Conservation (phyloP, 2,329 filamentous ascomycete genomes). For the Fusarium foetens region DNA sequence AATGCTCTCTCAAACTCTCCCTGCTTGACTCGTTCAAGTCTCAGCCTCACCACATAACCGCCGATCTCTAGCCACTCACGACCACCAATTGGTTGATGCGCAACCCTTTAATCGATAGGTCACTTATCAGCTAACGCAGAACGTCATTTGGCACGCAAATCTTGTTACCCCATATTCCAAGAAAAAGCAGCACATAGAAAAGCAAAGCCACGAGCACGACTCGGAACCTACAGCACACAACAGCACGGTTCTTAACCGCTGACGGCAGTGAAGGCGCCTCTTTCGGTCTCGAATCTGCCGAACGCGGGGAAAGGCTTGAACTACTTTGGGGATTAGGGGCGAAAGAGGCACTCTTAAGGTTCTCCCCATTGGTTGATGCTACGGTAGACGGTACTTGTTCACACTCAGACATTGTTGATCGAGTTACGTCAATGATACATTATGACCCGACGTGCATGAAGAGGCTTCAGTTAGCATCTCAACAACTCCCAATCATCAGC, state of each 20-base stretch:
- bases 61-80: neutral
- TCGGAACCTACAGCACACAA: neutral
- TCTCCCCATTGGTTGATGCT: neutral
- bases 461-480: slow-evolving; percentile 21
- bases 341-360: slow-evolving; percentile 4
- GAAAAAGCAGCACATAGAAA: neutral
- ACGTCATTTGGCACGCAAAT: slow-evolving; percentile 11
- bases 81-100: neutral
- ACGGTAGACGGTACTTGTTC: slow-evolving; percentile 2
- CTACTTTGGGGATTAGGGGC: neutral
- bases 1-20: neutral
- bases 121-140: neutral
- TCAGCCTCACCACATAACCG: slow-evolving; percentile 16
- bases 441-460: slow-evolving; percentile 10
- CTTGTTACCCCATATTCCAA: neutral
- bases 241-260: neutral
- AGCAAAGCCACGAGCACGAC: slow-evolving; percentile 1
- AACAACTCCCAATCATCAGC: slow-evolving; percentile 19
- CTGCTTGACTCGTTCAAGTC: slow-evolving; percentile 16
- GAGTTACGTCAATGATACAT: neutral
- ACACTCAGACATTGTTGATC: neutral
- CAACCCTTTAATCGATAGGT: neutral
- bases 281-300: slow-evolving; percentile 1
- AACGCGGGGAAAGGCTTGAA: slow-evolving; percentile 5
- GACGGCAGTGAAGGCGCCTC: slow-evolving; percentile 5